Evolutionary conservation across 2,329 filamentous ascomycete species (phyloP), one percentile per base, ranked within the genome.

Genomic region (Alternaria triticina): DNA sequence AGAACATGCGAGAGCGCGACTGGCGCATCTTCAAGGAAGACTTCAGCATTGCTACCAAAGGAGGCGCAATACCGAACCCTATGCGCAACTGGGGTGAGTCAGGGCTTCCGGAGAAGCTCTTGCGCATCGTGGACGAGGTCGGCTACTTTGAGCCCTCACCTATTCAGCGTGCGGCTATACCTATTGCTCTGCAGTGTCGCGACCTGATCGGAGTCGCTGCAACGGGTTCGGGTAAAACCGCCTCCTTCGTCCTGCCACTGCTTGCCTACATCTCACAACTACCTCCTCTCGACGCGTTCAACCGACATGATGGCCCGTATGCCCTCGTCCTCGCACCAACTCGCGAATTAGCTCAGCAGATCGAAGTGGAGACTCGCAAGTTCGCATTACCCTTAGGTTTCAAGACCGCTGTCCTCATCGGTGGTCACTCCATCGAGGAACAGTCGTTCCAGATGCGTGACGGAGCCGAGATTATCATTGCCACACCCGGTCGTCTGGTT

Each of bases 11-110:
- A 66, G 94, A 98, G 82, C 87, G 96, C 78, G 96, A 99, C 81
- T 99, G 96, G 96, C 92, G 96, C 77, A 98, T 99, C 73, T 97
- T 99, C 89, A 99, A 98, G 82, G 96, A 98, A 80, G 94, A 99
- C 81, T 98, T 97, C 83, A 96, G 96, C 72, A 99, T 99, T 77
- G 87, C 91, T 44, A 97, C 94, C 9, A 98, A 97, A 80, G 96
- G 96, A 61, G 95, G 95, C 46, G 86, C 87, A 25, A 93, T 98
- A 59, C 96, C 96, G 1, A 95, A 98, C 74, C 96, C 96, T 0
- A 98, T 99, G 94, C 93, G 96, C 54, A 93, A 86, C 71, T 99
- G 96, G 96, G 78, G 87, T 50, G 96, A 99, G 80, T 97, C 94
- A 4, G 86, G 86, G 6, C 85, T 99, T 43, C 94, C 96, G 4